Evolutionary conservation across 192 early-diverging fungal genomes (phyloP), one percentile per base, ranked within the genome.

Genomic region (Chytriomyces sp.): DNA sequence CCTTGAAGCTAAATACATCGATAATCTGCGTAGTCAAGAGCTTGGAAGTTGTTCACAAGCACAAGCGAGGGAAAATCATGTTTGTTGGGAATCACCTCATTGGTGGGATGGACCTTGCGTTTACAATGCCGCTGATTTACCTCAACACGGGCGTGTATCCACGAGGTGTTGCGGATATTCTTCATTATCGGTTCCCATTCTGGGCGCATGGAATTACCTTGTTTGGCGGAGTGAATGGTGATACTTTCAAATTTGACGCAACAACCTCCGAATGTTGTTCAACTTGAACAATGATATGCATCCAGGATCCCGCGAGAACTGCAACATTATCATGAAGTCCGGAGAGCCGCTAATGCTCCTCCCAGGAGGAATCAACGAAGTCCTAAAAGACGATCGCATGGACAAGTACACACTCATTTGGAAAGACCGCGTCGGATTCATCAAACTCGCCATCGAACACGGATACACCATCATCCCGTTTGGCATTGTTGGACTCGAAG

Each of bases 401-500:
- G 20, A 35, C 11, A 20, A 20, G 8, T 79, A 79, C 45, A 63
- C 46, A 8, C 45, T 82, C 16, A 64, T 66, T 65, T 82, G 81
- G 81, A 80, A 77, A 53, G 47, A 80, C 50, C 66, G 78, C 43
- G 43, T 44, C 1, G 81, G 81, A 18, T 82, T 82, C 59, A 74
- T 75, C 10, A 68, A 62, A 43, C 23, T 82, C 28, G 77, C 81
- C 3, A 46, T 61, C 9, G 61, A 82, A 44, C 69, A 82, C 45
- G 78, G 74, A 20, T 82, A 82, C 81, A 62, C 35, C 5, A 80
- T 82, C 45, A n/a, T 82, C 5, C 81, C 81, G 44, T 76, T 79
- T 46, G 67, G 67, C 28, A 57, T 45, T 28, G 48, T 79, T 35
- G 81, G 81, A 1, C 48, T 80, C 44, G 78, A 69, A 24, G 81